A percentile compares a stretch with the other conserved stretches of the same genome.
phyloP scores from a whole-genome alignment of 1,284 basidiomycete genomes.

The Bjerkandera adusta region DNA sequence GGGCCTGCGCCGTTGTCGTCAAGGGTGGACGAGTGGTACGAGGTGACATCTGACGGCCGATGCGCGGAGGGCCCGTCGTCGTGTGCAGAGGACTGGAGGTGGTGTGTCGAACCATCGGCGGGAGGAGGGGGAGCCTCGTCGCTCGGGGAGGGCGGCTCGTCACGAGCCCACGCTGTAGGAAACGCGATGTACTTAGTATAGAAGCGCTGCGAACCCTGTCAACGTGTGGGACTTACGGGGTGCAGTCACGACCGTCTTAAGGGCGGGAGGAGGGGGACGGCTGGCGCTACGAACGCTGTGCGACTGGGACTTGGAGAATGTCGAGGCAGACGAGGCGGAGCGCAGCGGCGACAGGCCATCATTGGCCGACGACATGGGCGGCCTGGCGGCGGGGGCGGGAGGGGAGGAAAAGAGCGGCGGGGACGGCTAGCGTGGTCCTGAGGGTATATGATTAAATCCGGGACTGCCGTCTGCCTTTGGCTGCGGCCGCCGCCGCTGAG shows the following conservation, averaged over 20 bases:
- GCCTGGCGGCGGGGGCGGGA: conserved; percentile 7
- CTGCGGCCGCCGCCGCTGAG: no score
- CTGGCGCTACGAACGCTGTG: conserved; percentile 35
- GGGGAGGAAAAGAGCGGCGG: conserved; percentile 13
- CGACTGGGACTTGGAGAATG: conserved; percentile 37
- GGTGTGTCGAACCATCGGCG: not conserved
- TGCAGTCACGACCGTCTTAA: conserved; percentile 59
- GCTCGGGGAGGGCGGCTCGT: conserved; percentile 75
- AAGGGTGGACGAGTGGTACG: conserved; percentile 47
- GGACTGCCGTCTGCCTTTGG: no score
- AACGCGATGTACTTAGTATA: conserved; percentile 10
- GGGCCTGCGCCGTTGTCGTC: conserved; percentile 32
- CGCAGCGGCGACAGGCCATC: conserved; percentile 16
- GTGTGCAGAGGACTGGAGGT: no score
- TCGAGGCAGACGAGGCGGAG: conserved; percentile 37
- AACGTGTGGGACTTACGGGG: conserved; percentile 69
- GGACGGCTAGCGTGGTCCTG: not conserved
- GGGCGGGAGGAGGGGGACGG: conserved; percentile 37
- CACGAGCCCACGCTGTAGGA: conserved; percentile 70
- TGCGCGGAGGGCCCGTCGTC: conserved; percentile 33
- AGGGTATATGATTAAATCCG: conserved; percentile 11
- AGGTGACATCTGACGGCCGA: conserved; percentile 48
- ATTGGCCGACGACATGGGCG: conserved; percentile 16
- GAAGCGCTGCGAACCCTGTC: conserved; percentile 5
- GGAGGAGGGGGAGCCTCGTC: conserved; percentile 35